A percentile compares a stretch with the other conserved stretches of the same genome.
phyloP scores from a whole-genome alignment of 257 asterid genomes.

The Primulina eburnea region DNA sequence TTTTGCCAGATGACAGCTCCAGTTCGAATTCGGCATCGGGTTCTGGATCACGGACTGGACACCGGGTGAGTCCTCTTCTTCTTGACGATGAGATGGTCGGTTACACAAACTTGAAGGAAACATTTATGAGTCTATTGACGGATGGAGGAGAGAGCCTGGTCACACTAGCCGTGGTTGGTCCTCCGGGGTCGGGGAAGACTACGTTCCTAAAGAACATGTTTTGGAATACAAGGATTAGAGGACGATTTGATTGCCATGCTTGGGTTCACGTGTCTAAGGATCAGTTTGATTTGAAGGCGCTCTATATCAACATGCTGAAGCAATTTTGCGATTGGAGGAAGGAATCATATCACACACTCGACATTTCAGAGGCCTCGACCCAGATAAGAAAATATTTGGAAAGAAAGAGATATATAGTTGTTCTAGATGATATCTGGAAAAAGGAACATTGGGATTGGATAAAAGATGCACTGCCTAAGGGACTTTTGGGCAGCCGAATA shows the following conservation, averaged over 20 bases:
- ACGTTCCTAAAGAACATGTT: constrained; percentile 25
- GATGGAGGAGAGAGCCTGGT: constrained; percentile 20
- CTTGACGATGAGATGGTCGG: constrained; percentile 36
- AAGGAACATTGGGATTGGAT: constrained; percentile 34
- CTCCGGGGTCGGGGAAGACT: constrained; percentile 38
- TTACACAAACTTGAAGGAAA: constrained; percentile 13
- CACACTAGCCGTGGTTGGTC: constrained; percentile 30
- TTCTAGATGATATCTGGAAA: constrained; percentile 45
- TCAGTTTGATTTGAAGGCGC: not conserved
- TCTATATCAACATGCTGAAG: constrained; percentile 17
- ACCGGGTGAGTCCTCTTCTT: constrained; percentile 28
- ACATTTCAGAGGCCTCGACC: not conserved
- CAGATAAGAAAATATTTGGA: constrained; percentile 19
- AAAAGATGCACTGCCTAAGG: constrained; percentile 36
- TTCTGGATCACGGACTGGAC: not conserved
- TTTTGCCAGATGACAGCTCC: not conserved
- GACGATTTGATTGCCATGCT: constrained; percentile 33
- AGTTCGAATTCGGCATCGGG: not conserved
- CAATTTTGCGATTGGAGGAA: constrained; percentile 19
- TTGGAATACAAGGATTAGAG: constrained; percentile 13
- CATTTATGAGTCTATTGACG: constrained; percentile 7
- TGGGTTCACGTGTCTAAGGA: constrained; percentile 30
- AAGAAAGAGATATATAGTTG: constrained; percentile 37
- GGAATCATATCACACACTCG: constrained; percentile 10
- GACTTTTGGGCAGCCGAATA: constrained; percentile 39